phyloP scores from a whole-genome alignment of 2,329 filamentous ascomycete species.

The Fusarium sp. region DNA sequence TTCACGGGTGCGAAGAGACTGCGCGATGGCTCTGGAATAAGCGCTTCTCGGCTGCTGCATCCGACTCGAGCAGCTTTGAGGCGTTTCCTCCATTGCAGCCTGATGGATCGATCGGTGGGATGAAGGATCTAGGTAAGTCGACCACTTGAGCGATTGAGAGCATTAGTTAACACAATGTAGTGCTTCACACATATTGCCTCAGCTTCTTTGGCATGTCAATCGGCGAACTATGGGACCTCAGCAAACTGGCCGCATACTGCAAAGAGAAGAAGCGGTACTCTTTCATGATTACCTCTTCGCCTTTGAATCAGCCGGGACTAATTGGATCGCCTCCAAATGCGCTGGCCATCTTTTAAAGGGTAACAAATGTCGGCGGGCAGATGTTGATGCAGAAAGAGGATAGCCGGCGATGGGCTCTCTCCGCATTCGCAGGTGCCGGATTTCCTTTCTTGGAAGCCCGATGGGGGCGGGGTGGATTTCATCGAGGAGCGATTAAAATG shows the following conservation, averaged over 20 bases:
- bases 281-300: constrained; percentile 72
- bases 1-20: constrained; percentile 63
- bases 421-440: constrained; percentile 21
- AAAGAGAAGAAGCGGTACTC: constrained; percentile 64
- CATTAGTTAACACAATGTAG: constrained; percentile 37
- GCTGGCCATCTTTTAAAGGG: constrained; percentile 38
- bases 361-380: too few species aligned
- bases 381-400: not conserved
- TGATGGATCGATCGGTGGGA: constrained; percentile 50
- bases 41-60: constrained; percentile 74
- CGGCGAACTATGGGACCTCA: constrained; percentile 68
- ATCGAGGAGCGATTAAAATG: not conserved
- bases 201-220: constrained; percentile 65
- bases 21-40: constrained; percentile 77
- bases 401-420: constrained; percentile 5
- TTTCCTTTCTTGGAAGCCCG: constrained; percentile 26
- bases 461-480: not conserved
- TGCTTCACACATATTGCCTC: constrained; percentile 62
- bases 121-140: constrained; percentile 52
- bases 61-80: constrained; percentile 74
- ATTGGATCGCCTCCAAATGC: constrained; percentile 39
- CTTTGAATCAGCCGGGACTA: constrained; percentile 55
- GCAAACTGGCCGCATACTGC: constrained; percentile 65
- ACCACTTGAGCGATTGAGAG: accelerated
- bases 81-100: constrained; percentile 66